These are phyloP conservation scores for Crepidotus variabilis DNA, from an alignment of 768 basidiomycete genomes.

Conservation along the genomic window DNA sequence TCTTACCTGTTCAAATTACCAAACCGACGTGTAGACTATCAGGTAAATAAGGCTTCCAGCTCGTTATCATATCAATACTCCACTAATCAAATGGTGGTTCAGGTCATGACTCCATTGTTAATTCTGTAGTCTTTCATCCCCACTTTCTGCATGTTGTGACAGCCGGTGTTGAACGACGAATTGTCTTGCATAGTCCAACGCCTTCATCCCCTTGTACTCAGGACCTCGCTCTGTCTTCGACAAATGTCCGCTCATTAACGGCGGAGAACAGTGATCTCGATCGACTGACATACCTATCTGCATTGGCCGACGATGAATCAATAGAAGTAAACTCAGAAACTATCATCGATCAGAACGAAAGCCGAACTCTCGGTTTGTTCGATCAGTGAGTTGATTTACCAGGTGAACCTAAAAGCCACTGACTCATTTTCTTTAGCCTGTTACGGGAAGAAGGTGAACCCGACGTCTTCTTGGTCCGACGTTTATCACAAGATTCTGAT, in stretches of 20 bases:
- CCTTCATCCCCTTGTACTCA: constrained; percentile 47
- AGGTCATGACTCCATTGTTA: constrained; percentile 80
- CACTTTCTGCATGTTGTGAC: constrained; percentile 62
- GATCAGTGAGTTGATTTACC: constrained; percentile 54
- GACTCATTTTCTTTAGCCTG: constrained; percentile 37
- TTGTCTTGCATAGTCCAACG: constrained; percentile 68
- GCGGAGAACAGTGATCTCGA: constrained; percentile 28
- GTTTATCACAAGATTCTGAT: constrained; percentile 33
- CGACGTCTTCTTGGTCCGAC: constrained; percentile 51
- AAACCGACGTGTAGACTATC: constrained; percentile 58
- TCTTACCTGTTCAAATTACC: constrained; percentile 58
- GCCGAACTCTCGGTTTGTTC: constrained; percentile 58
- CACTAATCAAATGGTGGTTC: not conserved
- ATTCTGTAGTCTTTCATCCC: constrained; percentile 71
- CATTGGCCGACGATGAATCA: constrained; percentile 18
- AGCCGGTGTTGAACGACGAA: constrained; percentile 68
- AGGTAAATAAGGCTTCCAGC: constrained; percentile 32
- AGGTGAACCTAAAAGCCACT: not conserved
- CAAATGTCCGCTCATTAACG: constrained; percentile 43
- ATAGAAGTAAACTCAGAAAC: constrained; percentile 23
- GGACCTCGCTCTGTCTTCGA: constrained; percentile 42
- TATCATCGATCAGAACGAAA: constrained; percentile 29
- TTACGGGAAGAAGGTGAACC: constrained; percentile 51
- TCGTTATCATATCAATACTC: not conserved
- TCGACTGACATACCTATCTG: constrained; percentile 31